A percentile compares a stretch with the other conserved stretches of the same genome.
phyloP scores from a whole-genome alignment of 106 monocot genomes.

The Cymbidium sinense region DNA sequence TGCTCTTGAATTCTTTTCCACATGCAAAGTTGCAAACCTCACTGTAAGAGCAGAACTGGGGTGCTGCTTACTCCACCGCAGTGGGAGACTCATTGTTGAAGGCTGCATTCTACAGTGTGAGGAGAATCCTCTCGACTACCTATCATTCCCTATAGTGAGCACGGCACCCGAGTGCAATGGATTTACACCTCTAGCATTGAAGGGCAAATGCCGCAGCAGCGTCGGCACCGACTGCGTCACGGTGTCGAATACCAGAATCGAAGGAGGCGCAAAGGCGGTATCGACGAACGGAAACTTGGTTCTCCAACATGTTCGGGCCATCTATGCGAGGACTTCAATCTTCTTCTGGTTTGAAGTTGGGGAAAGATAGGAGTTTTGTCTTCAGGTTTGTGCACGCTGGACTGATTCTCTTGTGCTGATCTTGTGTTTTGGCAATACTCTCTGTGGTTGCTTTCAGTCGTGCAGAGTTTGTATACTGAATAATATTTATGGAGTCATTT shows the following conservation, averaged over 20 bases:
- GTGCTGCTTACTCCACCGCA: constrained; percentile 85
- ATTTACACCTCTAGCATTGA: constrained; percentile 11
- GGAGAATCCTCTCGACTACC: constrained; percentile 83
- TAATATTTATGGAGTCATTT: too few relatives aligned
- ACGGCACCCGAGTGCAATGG: constrained; percentile 40
- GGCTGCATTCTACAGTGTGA: constrained; percentile 91
- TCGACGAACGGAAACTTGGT: constrained; percentile 59
- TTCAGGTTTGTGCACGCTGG: too few relatives aligned
- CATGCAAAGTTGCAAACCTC: constrained; percentile 87
- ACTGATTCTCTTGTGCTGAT: background rate
- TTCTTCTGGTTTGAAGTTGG: constrained; percentile 97
- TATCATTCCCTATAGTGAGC: constrained; percentile 88
- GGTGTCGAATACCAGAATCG: constrained; percentile 75
- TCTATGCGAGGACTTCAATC: constrained; percentile 65
- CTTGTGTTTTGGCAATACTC: background rate
- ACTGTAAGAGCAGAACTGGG: constrained; percentile 90
- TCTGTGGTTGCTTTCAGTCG: too few relatives aligned
- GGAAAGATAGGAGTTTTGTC: constrained; percentile 3
- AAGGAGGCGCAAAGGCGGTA: constrained; percentile 93
- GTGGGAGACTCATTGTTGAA: constrained; percentile 75
- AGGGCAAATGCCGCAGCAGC: constrained; percentile 4
- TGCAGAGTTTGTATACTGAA: background rate
- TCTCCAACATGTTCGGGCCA: constrained; percentile 82
- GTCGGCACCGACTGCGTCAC: constrained; percentile 61
- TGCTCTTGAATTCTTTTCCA: constrained; percentile 83